Conservation (phyloP, 345 rosid species). For the Eucalyptus cladocalyx region DNA sequence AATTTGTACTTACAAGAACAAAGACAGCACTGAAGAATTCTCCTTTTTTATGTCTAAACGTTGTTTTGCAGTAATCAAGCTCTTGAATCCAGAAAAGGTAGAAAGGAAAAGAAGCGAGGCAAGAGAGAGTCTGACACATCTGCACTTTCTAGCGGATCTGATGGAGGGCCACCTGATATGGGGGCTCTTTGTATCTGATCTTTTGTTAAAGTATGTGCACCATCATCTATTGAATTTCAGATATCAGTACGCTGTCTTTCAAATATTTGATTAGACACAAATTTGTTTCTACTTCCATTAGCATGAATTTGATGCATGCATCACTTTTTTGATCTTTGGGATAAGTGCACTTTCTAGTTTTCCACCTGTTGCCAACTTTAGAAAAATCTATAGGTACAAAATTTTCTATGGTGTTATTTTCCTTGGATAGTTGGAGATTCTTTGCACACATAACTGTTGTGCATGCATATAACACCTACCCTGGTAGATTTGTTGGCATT, state of each 20-base stretch:
- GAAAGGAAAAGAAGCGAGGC: not conserved
- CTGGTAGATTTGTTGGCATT: not conserved
- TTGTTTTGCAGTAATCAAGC: too few species aligned
- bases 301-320: not conserved
- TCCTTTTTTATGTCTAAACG: not conserved
- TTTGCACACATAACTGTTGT: not conserved
- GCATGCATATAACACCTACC: not conserved
- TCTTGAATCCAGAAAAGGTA: too few species aligned
- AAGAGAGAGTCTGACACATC: too few species aligned
- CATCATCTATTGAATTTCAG: too few species aligned
- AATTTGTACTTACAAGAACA: too few species aligned
- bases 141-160: too few species aligned
- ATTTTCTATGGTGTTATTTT: not conserved
- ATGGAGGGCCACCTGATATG: not conserved
- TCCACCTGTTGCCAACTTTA: not conserved
- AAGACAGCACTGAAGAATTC: too few species aligned
- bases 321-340: not conserved
- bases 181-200: too few species aligned
- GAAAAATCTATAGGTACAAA: not conserved
- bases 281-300: not conserved
- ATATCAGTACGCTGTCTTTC: too few species aligned
- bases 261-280: too few species aligned
- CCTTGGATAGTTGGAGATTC: not conserved
- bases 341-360: not conserved
- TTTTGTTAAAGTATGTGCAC: too few species aligned